These are phyloP conservation scores for Alternaria gansuensis DNA, from an alignment of 2,329 filamentous ascomycete species.

Conservation along the genomic window DNA sequence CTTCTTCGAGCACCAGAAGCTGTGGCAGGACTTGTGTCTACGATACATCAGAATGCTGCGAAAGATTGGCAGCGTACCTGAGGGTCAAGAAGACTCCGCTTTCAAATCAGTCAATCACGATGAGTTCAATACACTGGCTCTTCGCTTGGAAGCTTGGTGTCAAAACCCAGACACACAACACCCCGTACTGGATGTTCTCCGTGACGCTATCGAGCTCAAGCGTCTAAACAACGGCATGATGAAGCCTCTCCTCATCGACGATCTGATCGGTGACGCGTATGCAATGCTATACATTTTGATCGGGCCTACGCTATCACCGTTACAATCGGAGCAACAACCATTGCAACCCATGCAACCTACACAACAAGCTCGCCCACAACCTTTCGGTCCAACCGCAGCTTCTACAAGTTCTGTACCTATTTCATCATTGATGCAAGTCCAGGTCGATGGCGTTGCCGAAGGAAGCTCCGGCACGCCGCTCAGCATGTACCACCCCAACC, in stretches of 20 bases:
- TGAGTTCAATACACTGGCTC: slow-evolving; percentile 68
- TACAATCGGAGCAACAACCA: slow-evolving; percentile 56
- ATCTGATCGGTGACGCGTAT: slow-evolving; percentile 92
- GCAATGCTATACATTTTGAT: slow-evolving; percentile 76
- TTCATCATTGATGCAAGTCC: slow-evolving; percentile 46
- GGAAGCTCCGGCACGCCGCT: slow-evolving; percentile 34
- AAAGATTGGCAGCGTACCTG: slow-evolving; percentile 63
- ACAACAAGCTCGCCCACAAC: slow-evolving; percentile 16
- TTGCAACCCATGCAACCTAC: slow-evolving; percentile 30
- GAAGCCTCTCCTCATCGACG: slow-evolving; percentile 86
- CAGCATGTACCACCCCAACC: slow-evolving; percentile 39
- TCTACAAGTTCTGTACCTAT: slow-evolving; percentile 37
- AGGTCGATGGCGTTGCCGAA: slow-evolving; percentile 42
- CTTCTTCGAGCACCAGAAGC: slow-evolving; percentile 68
- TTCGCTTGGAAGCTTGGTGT: slow-evolving; percentile 67
- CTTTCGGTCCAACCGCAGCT: slow-evolving; percentile 8
- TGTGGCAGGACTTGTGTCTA: slow-evolving; percentile 70
- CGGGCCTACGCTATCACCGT: slow-evolving; percentile 64
- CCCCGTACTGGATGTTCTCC: slow-evolving; percentile 67
- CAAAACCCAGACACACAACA: slow-evolving; percentile 59
- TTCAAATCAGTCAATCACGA: slow-evolving; percentile 72
- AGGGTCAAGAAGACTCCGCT: slow-evolving; percentile 69
- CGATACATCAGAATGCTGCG: slow-evolving; percentile 69
- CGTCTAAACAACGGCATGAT: slow-evolving; percentile 86
- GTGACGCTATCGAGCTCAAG: slow-evolving; percentile 74